These are phyloP conservation scores for Dovyalis caffra DNA, from an alignment of 345 rosid genomes.

Conservation along the genomic window DNA sequence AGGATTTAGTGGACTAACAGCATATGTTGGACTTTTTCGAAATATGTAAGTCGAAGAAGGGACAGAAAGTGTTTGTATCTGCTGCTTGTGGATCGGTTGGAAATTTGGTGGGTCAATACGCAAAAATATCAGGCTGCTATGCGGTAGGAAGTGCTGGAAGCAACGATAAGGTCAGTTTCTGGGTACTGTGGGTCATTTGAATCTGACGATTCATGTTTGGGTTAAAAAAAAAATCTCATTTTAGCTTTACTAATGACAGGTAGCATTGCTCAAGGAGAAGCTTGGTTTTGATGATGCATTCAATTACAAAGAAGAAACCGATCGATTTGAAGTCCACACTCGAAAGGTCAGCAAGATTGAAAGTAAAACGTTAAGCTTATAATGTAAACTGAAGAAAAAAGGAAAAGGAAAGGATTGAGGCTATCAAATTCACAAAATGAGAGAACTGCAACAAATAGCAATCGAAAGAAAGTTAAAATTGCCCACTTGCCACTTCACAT, in stretches of 20 bases:
- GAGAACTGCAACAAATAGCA: no score
- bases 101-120: conserved; percentile 25
- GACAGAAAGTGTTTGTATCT: conserved; percentile 28
- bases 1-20: conserved; percentile 22
- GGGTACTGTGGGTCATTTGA: no score
- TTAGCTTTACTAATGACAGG: not conserved
- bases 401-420: no score
- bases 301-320: conserved; percentile 19
- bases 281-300: conserved; percentile 23
- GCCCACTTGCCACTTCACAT: no score
- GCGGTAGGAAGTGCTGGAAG: conserved; percentile 34
- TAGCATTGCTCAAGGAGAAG: conserved; percentile 3
- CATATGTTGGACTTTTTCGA: conserved; percentile 27
- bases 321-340: conserved; percentile 1
- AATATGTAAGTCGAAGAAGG: conserved; percentile 27
- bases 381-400: no score
- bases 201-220: not conserved
- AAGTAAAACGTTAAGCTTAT: no score
- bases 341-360: not conserved
- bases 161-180: conserved; percentile 20
- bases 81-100: conserved; percentile 31
- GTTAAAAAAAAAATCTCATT: not conserved
- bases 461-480: no score
- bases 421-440: no score
- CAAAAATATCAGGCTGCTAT: conserved; percentile 17